Evolutionary conservation across 495 filamentous ascomycete genomes (phyloP).

Genomic region (Podospora tetraspora): DNA sequence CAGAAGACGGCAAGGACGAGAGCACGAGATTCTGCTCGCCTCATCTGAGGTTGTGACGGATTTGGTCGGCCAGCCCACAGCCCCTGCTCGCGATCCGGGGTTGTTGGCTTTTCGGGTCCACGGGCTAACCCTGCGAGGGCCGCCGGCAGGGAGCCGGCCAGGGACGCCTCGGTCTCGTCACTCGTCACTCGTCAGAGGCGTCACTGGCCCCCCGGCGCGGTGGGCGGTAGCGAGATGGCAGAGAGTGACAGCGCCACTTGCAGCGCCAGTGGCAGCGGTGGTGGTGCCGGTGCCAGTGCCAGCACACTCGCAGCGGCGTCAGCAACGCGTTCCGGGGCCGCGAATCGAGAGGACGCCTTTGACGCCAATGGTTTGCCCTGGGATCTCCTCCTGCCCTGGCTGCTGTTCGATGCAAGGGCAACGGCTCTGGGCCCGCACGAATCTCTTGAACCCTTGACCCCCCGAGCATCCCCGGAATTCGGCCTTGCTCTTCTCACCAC

Average conservation of each 20-base stretch:
- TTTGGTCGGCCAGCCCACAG: background rate
- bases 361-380: slow-evolving; percentile 21
- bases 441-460: slow-evolving; percentile 20
- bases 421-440: slow-evolving; percentile 11
- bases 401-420: slow-evolving; percentile 15
- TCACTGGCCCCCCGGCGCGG: slow-evolving; percentile 2
- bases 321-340: slow-evolving; percentile 13
- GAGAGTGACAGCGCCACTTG: slow-evolving; percentile 18
- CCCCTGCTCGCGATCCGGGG: background rate
- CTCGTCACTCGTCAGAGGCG: slow-evolving; percentile 2
- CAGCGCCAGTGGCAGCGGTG: slow-evolving; percentile 6
- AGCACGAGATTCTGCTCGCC: background rate
- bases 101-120: slow-evolving; percentile 1
- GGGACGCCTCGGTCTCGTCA: slow-evolving; percentile 10
- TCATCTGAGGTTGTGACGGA: background rate
- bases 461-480: slow-evolving; percentile 22
- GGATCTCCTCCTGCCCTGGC: slow-evolving; percentile 19
- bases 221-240: slow-evolving; percentile 23
- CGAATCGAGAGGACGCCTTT: slow-evolving; percentile 18
- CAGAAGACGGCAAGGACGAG: background rate
- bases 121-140: background rate
- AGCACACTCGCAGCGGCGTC: background rate
- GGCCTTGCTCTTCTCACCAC: slow-evolving; percentile 8
- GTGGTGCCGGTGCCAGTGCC: background rate
- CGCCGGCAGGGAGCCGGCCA: slow-evolving; percentile 2